Evolutionary conservation across 2,329 filamentous ascomycete genomes (phyloP), one percentile per base, ranked within the genome.

Genomic region (Ophiosphaerella korrae): DNA sequence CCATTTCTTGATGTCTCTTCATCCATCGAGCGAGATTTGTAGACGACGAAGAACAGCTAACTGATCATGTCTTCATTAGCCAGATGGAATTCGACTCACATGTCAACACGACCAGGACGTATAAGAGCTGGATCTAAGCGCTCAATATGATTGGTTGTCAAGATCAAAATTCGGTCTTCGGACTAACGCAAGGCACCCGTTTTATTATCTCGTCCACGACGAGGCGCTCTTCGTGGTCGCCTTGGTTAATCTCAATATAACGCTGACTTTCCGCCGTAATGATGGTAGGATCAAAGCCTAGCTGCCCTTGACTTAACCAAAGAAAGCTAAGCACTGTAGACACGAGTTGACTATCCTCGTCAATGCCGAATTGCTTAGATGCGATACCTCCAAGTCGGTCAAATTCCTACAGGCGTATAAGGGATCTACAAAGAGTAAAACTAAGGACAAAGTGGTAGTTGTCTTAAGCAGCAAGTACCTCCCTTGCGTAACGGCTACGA

Each of bases 241-340:
- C 49, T 45, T 69, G 73, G 41, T 73, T 39, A 41, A 81, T 76
- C 49, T 76, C 55, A 26, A 80, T 75, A 50, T 70, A 76, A 32
- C 68, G 70, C 48, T 73, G 47, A 37, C 61, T 53, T 33, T 71
- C 53, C 14, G 46, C 47, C 32, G 58, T 68, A 1, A 68, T 64
- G 29, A 81, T 76, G 3, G 73, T 80, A 7, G 72, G 72, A 57
- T 82, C 74, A 44, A 80, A 79, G 16, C 77, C 75, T 50, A 80
- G 70, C 33, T 74, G 55, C 45, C 72, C 64, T 24, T 74, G 56
- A 49, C 67, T 70, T 63, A 80, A n/a, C 62, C 53, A 76, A 8
- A 79, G 65, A 57, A 77, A 79, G 16, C 72, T 70, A 14, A 80
- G 72, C 50, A 79, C 63, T 1, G 57, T 72, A 13, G 57, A 72